These are phyloP conservation scores for Chrysoporthe puriensis DNA, from an alignment of 2,329 filamentous ascomycete species.

Conservation along the genomic window DNA sequence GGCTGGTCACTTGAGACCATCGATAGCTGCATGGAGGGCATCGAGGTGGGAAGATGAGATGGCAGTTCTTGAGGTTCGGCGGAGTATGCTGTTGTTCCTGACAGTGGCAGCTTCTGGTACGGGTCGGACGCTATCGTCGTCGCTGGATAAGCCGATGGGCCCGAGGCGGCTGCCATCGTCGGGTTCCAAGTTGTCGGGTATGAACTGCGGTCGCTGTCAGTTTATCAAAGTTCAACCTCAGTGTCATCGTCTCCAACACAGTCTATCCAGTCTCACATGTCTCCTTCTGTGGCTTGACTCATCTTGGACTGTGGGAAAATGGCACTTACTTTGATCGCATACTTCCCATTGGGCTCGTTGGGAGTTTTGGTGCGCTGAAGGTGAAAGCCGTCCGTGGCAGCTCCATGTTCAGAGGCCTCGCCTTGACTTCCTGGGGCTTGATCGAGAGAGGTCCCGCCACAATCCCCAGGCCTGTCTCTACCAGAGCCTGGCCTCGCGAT, in stretches of 20 bases:
- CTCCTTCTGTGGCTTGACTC: not conserved
- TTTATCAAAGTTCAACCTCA: conserved; percentile 33
- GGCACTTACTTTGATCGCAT: conserved; percentile 62
- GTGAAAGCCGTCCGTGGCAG: conserved; percentile 61
- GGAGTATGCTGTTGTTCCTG: conserved; percentile 51
- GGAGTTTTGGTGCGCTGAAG: conserved; percentile 60
- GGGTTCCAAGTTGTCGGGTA: conserved; percentile 61
- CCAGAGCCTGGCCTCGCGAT: conserved; percentile 74
- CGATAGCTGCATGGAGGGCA: conserved; percentile 58
- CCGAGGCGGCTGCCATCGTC: conserved; percentile 53
- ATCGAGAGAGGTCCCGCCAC: conserved; percentile 59
- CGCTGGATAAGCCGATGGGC: conserved; percentile 52
- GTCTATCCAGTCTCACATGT: not conserved
- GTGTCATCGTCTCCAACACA: not conserved
- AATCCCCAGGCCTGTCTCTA: conserved; percentile 65
- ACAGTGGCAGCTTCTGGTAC: conserved; percentile 57
- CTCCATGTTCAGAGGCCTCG: conserved; percentile 57
- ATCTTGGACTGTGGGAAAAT: not conserved
- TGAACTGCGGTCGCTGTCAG: conserved; percentile 45
- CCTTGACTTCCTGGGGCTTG: conserved; percentile 59
- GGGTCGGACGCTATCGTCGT: conserved; percentile 54
- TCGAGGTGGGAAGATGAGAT: conserved; percentile 55
- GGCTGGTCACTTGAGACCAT: conserved; percentile 53
- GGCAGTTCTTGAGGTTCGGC: conserved; percentile 59
- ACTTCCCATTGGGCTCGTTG: conserved; percentile 52